Base-by-base conservation (phyloP, 495 filamentous ascomycete species). In the Trypethelium eluteriae region DNA sequence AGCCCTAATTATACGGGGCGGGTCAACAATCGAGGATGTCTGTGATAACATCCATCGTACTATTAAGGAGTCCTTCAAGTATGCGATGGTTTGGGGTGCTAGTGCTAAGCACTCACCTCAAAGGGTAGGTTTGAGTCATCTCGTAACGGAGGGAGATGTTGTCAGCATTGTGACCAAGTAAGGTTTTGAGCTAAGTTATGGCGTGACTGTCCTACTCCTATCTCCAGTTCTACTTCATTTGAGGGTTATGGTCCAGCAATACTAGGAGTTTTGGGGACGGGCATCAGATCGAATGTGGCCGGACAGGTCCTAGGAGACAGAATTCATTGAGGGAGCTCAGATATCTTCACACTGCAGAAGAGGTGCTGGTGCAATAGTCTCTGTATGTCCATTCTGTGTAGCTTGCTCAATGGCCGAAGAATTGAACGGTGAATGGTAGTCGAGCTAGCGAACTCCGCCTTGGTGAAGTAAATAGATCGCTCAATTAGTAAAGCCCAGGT, bases 41-140 rank as follows among this genome's bases (percentile, higher is more conserved):
- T 99, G 95, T 76, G 93, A 99, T 74, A 87, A 91, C 71, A 88
- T 99, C 64, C 95, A 99, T 79, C 84, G 95, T 41, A 92, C 88
- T 38, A 79, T 99, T 67, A 98, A 97, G 83, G 95, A 99, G 57
- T 96, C 91, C 2, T 99, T 98, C 81, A 99, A 98, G 80, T 98
- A 97, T 79, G 95, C 95, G 1, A 76, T 98, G 71, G 95, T 99
- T 2, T 99, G 95, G 95, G 95, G 95, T 32, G 91, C 91, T 11
- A 97, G 93, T 77, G 94, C 94, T 32, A 82, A 91, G 70, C 95
- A 99, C 83, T 82, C 96, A 14, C 94, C 95, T 14, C 95, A 99
- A 78, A 83, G 95, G 56, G 93, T 97, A 39, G 95, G 95, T 2
- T 76, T 99, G 74, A 81, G 83, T 9, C 95, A 99, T 84, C 69